Percentiles rank a stretch among this genome's conserved stretches.
Evolutionary conservation across 2,329 filamentous ascomycete species (phyloP).

Genomic region (Penicillium brasilianum): DNA sequence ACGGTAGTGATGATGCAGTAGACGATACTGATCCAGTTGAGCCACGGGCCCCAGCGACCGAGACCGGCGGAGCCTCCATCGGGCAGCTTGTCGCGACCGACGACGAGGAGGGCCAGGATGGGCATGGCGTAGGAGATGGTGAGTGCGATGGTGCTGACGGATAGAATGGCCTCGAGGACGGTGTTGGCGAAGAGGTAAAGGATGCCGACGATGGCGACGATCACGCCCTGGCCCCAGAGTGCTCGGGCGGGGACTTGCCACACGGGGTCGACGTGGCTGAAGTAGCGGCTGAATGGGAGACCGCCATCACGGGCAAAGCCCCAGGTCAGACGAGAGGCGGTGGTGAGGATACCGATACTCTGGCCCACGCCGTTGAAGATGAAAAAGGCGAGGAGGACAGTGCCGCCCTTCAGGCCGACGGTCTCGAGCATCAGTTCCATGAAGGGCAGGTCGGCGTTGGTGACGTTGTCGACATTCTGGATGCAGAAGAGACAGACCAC

Average conservation of each 20-base stretch:
- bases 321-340: constrained; percentile 59
- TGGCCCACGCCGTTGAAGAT: constrained; percentile 62
- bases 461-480: constrained; percentile 51
- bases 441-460: constrained; percentile 54
- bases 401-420: constrained; percentile 49
- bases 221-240: constrained; percentile 57
- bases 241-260: constrained; percentile 61
- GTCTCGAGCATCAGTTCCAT: constrained; percentile 54
- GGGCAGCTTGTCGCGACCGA: constrained; percentile 60
- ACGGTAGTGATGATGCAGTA: constrained; percentile 60
- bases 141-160: constrained; percentile 62
- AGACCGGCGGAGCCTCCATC: constrained; percentile 52
- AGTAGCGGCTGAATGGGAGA: constrained; percentile 52
- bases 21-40: constrained; percentile 57
- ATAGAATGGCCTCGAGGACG: constrained; percentile 59
- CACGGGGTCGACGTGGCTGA: constrained; percentile 50
- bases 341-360: constrained; percentile 58
- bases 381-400: constrained; percentile 59
- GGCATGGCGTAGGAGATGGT: constrained; percentile 60
- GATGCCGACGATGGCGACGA: constrained; percentile 57
- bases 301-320: constrained; percentile 62
- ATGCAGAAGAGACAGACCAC: constrained; percentile 59
- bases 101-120: constrained; percentile 54
- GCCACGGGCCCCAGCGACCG: constrained; percentile 50
- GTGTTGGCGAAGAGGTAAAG: constrained; percentile 61